Base-by-base conservation (phyloP, 2,329 filamentous ascomycete species). In the Mycocentrospora acerina region DNA sequence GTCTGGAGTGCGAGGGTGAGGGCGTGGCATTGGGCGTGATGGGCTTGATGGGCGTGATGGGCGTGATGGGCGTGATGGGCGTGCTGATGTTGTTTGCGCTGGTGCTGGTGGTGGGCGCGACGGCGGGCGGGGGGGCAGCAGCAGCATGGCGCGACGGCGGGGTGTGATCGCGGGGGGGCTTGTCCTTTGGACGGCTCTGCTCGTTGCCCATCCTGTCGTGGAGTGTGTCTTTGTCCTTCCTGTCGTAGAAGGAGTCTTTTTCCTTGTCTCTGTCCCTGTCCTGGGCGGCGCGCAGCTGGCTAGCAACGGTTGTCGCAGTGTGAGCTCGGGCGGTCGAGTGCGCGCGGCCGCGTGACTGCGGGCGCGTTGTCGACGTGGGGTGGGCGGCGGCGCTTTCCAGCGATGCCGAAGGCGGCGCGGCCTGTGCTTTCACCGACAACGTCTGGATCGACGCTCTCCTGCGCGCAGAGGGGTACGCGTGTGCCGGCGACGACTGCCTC, bases 371-470 rank as follows among this genome's bases (percentile, higher is more conserved):
- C 40, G 49, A 52, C 40, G 51, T 52, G 33, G 57, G 55, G 41
- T 60, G 49, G 43, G 60, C 49, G 48, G 62, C 59, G 30, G 61
- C 64, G 49, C 59, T 62, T 40, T 66, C 64, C 37, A 69, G 57
- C 42, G 53, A 64, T 29, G 66, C 65, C 7, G 60, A 63, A 3
- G 66, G 65, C 35, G 67, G 66, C 35, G 65, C 66, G 9, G 66
- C 59, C 29, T 58, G 64, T 18, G 64, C 60, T 49, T 68, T 67
- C 35, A 57, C 60, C 29, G 55, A 59, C 32, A 70, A 55, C 14
- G 64, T 63, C 51, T 68, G 68, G 44, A 71, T 69, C 31, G 60
- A 66, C 52, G 69, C 67, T 33, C 68, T 57, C 22, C 69, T 54
- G 31, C 63, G 62, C 27, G 65, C 61, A 29, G 59, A 48, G 46